Evolutionary conservation across 371 early-diverging fungal genomes (phyloP).

Genomic region (Amoeboradix gromovi): DNA sequence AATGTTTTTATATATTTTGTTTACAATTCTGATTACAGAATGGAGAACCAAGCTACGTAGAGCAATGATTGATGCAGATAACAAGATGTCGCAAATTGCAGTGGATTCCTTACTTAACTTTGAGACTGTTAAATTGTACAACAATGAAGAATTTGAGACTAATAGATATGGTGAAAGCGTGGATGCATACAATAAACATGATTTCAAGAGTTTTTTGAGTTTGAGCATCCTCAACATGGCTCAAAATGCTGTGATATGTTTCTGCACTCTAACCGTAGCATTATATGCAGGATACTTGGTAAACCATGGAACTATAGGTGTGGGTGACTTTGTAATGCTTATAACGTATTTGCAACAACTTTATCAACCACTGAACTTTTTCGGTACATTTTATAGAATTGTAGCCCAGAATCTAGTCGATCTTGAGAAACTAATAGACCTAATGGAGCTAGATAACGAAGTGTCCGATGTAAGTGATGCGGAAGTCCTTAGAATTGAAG

Average conservation of each 20-base stretch:
- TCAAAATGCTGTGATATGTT: constrained; percentile 49
- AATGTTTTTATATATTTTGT: constrained; percentile 47
- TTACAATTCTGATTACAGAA: constrained; percentile 55
- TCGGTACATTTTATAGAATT: constrained; percentile 88
- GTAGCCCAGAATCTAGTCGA: constrained; percentile 67
- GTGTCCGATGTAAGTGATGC: no score
- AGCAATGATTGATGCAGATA: constrained; percentile 63
- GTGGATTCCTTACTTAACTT: constrained; percentile 76
- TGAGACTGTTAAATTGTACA: constrained; percentile 79
- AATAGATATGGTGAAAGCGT: constrained; percentile 51
- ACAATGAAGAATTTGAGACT: constrained; percentile 47
- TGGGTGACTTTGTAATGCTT: constrained; percentile 87
- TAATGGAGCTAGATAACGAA: constrained; percentile 43
- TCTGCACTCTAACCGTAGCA: constrained; percentile 56
- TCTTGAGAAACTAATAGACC: constrained; percentile 72
- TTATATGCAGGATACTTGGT: constrained; percentile 76
- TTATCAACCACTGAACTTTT: constrained; percentile 41
- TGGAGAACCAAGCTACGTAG: constrained; percentile 46
- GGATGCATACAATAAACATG: constrained; percentile 55
- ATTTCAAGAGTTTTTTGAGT: constrained; percentile 57
- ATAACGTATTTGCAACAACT: constrained; percentile 79
- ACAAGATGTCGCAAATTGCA: constrained; percentile 42
- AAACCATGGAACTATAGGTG: constrained; percentile 43
- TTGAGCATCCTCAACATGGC: constrained; percentile 68
- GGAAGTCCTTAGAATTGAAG: no score